phyloP scores from a whole-genome alignment of 129 eudicot genomes.

The Heracleum sosnowskyi region DNA sequence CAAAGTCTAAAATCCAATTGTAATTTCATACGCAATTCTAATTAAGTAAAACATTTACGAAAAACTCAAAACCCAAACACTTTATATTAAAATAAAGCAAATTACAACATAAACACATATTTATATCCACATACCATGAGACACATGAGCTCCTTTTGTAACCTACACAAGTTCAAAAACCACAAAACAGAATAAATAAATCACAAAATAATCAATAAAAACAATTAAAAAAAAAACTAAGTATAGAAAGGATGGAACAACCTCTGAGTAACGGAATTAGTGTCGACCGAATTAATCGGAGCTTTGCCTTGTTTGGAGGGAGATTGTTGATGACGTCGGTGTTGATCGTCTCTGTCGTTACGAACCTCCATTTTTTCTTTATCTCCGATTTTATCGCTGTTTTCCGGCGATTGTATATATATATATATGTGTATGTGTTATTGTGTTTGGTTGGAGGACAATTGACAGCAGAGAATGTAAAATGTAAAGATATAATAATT shows the following conservation, averaged over 20 bases:
- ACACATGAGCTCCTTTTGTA: constrained; percentile 83
- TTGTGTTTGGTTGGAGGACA: not conserved
- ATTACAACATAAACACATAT: no score
- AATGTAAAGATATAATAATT: not conserved
- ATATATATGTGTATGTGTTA: not conserved
- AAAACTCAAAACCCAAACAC: not conserved
- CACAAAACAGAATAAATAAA: constrained; percentile 1
- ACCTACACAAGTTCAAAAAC: constrained; percentile 30
- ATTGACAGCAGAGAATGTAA: not conserved
- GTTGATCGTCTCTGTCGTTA: constrained; percentile 31
- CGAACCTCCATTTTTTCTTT: constrained; percentile 39
- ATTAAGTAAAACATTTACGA: not conserved
- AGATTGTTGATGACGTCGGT: constrained; percentile 22
- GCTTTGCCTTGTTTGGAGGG: constrained; percentile 40
- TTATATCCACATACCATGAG: constrained; percentile 43
- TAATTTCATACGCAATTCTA: not conserved
- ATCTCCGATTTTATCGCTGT: not conserved
- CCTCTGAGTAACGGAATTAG: constrained; percentile 72
- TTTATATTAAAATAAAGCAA: not conserved
- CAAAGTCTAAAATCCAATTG: not conserved
- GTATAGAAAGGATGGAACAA: no score
- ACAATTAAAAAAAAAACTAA: not conserved
- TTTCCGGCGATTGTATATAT: not conserved
- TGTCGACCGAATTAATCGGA: constrained; percentile 31
- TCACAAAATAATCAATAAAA: not conserved